These are phyloP conservation scores for Nakaseomyces uthaithaninus DNA, from an alignment of 1,139 yeast genomes.

Conservation along the genomic window DNA sequence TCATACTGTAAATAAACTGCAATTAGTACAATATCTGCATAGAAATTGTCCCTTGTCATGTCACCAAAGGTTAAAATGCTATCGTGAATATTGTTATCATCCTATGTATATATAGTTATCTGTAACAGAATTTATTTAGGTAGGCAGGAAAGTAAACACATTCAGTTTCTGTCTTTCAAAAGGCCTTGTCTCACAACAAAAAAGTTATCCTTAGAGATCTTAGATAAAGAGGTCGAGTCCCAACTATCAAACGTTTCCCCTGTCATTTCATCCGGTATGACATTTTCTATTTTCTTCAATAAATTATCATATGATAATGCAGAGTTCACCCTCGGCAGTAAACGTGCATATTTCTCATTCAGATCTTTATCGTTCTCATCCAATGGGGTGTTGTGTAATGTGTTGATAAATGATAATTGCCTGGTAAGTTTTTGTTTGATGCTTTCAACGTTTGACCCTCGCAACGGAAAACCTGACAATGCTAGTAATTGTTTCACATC, in stretches of 20 bases:
- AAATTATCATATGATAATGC: conserved; percentile 30
- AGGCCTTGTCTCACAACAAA: conserved; percentile 38
- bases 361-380: conserved; percentile 16
- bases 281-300: conserved; percentile 14
- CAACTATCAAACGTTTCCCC: conserved; percentile 37
- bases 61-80: not conserved
- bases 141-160: not conserved
- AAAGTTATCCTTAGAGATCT: conserved; percentile 29
- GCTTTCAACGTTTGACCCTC: conserved; percentile 23
- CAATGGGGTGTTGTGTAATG: conserved; percentile 33
- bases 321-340: conserved; percentile 17
- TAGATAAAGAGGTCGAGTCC: conserved; percentile 33
- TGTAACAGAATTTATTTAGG: conserved; percentile 3
- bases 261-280: conserved; percentile 21
- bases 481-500: conserved; percentile 31
- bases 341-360: conserved; percentile 20
- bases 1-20: not conserved
- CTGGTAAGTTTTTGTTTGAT: conserved; percentile 34
- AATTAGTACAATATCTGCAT: not conserved
- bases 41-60: too few species aligned
- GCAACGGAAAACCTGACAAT: conserved; percentile 40
- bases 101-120: not conserved
- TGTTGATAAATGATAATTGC: conserved; percentile 43
- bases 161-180: conserved; percentile 27
- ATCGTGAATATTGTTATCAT: too few species aligned